Evolutionary conservation across 164 flowering plant genomes (phyloP).

Genomic region (Vitis labrusca): DNA sequence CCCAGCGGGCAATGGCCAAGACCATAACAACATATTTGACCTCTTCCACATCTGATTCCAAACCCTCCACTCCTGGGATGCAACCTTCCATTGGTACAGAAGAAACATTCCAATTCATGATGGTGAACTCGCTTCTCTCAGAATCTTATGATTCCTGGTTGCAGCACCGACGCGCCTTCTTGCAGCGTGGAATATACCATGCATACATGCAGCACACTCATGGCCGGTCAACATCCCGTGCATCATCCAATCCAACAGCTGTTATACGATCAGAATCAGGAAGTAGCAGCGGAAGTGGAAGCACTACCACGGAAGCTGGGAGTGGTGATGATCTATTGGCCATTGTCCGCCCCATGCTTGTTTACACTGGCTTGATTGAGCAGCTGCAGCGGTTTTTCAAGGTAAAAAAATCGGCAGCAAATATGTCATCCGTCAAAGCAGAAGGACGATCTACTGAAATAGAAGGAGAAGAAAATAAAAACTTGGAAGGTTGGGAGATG

Average conservation of each 20-base stretch:
- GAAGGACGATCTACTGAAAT: conserved; percentile 33
- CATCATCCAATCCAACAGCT: conserved; percentile 38
- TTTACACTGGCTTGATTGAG: conserved; percentile 87
- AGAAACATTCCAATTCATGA: conserved; percentile 97
- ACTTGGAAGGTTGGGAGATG: conserved; percentile 75
- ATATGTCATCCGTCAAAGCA: conserved; percentile 6
- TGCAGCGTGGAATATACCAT: conserved; percentile 90
- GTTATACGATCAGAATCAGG: conserved; percentile 28
- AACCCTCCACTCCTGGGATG: conserved; percentile 39
- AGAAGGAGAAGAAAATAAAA: conserved; percentile 36
- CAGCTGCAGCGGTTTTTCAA: conserved; percentile 88
- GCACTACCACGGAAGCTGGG: conserved; percentile 18
- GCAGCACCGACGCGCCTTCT: conserved; percentile 73
- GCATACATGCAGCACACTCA: conserved; percentile 87
- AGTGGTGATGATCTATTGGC: conserved; percentile 44
- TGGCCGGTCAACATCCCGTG: conserved; percentile 49
- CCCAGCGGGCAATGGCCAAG: conserved; percentile 61
- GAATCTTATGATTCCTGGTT: conserved; percentile 93
- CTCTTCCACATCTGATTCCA: conserved; percentile 49
- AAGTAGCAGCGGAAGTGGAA: conserved; percentile 20
- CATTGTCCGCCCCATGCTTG: conserved; percentile 80
- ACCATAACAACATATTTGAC: conserved; percentile 61
- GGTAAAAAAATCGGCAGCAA: conserved; percentile 37
- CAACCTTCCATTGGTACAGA: conserved; percentile 60
- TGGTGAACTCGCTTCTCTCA: conserved; percentile 89